A percentile compares a stretch with the other conserved stretches of the same genome.
phyloP scores from a whole-genome alignment of 2,329 filamentous ascomycete species.

The Arthrinium puccinioides region DNA sequence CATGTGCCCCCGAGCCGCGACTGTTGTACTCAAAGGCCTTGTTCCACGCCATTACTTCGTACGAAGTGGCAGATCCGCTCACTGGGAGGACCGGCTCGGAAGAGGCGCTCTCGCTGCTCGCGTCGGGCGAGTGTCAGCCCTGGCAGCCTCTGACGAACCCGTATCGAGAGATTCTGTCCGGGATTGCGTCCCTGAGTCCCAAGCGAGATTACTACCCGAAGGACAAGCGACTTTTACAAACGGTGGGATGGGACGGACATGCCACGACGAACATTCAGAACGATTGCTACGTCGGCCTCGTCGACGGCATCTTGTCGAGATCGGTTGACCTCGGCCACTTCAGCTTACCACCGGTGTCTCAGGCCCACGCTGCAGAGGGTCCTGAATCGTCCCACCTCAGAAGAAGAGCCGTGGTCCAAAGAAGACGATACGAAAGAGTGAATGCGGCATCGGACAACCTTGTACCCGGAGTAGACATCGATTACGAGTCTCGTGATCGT shows the following conservation, averaged over 20 bases:
- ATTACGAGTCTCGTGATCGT: background rate
- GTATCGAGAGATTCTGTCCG: slow-evolving; percentile 7
- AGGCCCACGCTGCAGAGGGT: no score
- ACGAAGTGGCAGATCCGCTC: slow-evolving; percentile 46
- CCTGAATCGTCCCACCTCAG: slow-evolving; percentile 5
- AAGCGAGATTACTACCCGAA: slow-evolving; percentile 29
- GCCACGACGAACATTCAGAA: slow-evolving; percentile 31
- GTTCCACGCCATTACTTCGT: slow-evolving; percentile 55
- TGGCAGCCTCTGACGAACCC: slow-evolving; percentile 28
- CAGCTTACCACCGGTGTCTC: background rate
- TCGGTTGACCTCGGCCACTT: slow-evolving; percentile 22
- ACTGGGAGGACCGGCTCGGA: slow-evolving; percentile 53
- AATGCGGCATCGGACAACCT: background rate
- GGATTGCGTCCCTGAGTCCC: slow-evolving; percentile 20
- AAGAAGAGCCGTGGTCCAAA: background rate
- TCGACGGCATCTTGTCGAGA: slow-evolving; percentile 19
- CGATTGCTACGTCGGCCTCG: slow-evolving; percentile 24
- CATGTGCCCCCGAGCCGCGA: background rate
- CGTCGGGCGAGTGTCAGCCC: slow-evolving; percentile 41
- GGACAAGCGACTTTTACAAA: slow-evolving; percentile 24
- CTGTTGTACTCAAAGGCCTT: background rate
- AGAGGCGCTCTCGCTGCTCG: slow-evolving; percentile 45
- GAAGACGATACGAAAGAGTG: background rate
- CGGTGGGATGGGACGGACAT: slow-evolving; percentile 22
- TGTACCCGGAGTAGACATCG: background rate